phyloP scores from a whole-genome alignment of 2,329 filamentous ascomycete genomes.

The Beauveria pseudobassiana region DNA sequence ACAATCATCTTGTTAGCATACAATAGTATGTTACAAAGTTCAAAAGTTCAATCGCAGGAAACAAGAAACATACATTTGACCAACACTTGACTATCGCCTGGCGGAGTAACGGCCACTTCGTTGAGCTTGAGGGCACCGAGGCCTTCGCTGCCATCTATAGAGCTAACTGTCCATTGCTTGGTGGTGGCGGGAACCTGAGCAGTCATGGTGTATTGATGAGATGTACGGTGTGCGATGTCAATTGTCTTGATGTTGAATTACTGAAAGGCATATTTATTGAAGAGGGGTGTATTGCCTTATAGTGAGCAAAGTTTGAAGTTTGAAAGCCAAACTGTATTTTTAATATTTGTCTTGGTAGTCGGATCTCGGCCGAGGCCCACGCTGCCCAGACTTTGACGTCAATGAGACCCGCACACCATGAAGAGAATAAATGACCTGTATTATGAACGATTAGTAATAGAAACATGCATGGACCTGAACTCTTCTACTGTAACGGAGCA shows the following conservation, averaged over 20 bases:
- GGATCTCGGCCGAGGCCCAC: not conserved
- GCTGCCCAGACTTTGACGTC: not conserved
- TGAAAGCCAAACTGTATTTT: not conserved
- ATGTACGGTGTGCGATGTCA: too few species aligned
- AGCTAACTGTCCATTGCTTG: constrained; percentile 49
- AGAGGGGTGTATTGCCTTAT: too few species aligned
- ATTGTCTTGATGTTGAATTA: too few species aligned
- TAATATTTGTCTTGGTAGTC: not conserved
- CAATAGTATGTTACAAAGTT: too few species aligned
- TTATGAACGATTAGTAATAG: not conserved
- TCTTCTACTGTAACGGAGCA: not conserved
- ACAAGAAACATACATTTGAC: constrained; percentile 44
- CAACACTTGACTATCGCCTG: constrained; percentile 65
- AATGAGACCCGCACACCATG: not conserved
- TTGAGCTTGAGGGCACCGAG: constrained; percentile 54
- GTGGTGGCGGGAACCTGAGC: constrained; percentile 29
- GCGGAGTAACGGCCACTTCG: constrained; percentile 48
- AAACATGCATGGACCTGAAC: not conserved
- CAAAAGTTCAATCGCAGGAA: too few species aligned
- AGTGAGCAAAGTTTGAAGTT: too few species aligned
- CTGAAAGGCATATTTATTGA: too few species aligned
- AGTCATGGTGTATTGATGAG: not conserved
- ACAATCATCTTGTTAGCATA: not conserved
- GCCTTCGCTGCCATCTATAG: constrained; percentile 28
- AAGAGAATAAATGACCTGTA: not conserved